Base-by-base conservation (phyloP, 2,329 filamentous ascomycete genomes). In the Ascochyta rabiei region DNA sequence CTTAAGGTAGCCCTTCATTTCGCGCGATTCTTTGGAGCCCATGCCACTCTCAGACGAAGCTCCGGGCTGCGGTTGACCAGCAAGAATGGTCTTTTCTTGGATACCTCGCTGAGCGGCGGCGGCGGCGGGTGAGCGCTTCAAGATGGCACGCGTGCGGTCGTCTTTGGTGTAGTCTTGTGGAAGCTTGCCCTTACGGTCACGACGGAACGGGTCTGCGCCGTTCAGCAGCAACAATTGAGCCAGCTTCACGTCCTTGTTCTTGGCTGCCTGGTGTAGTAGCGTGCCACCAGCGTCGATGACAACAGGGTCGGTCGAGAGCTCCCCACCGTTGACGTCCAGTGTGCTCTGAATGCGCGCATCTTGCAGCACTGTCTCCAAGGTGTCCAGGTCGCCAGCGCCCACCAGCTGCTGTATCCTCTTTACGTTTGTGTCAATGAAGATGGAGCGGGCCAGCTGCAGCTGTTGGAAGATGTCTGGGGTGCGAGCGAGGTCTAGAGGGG, bases 1-100 rank as follows among this genome's bases (percentile, higher is more conserved):
- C 79, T 97, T 98, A 52, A 99, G 81, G 74, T 98, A 99, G 6
- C 95, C 95, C 79, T 96, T 97, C 90, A 99, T 98, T 76, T 98
- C 93, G 42, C 93, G 85, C 16, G 90, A 89, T 70, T 99, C 95
- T 63, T 93, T 92, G 15, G 89, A 89, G 23, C 89, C 89, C 54
- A 85, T 75, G 15, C 81, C 79, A 43, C 75, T 75, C 33, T 86
- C 84, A 1, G 84, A 80, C 61, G 89, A 84, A 9, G 82, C 80
- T 15, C 86, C 80, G 23, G 84, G 80, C 8, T 81, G 77, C 6
- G 81, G 82, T 57, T 72, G 88, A 56, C 90, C 91, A 1, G 92
- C 93, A 15, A 99, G 83, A 3, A 99, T 96, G 0, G 93, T 95
- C 79, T 95, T 96, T 76, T 99, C 95, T 75, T 99, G 95, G 31